Base-by-base conservation (phyloP, 768 basidiomycete species). In the Tricholomella constricta region DNA sequence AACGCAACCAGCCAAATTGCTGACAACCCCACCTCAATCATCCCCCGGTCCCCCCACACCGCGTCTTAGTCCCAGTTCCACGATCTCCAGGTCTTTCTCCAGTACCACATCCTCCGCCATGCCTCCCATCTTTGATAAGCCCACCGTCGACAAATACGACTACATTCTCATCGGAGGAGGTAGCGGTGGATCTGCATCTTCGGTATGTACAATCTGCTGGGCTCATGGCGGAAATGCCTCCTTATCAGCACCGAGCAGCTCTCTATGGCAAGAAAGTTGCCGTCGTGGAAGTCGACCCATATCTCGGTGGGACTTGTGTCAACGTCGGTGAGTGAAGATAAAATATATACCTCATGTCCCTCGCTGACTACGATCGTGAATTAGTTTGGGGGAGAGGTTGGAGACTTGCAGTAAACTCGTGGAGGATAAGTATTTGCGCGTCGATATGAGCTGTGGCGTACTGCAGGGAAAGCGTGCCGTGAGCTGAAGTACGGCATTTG, bases 281-380 rank as follows among this genome's bases (percentile, higher is more conserved):
- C 11, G 72, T 98, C 23, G 82, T 98, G 14, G 97, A 99, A 67
- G 78, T 74, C 40, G 82, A 84, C 4, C 80, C 83, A 11, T 65
- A 80, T 35, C 79, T 95, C 3, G 97, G 97, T 27, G 97, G 96
- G 46, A 98, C 96, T 32, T 99, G 97, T 66, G 97, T 99, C 54
- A 98, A 98, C 69, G 96, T 98, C 54, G 95, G 94, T 90, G 61
- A 59, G 89, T 77, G 27, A 38, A n/a, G n/a, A n/a, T n/a, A n/a
- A n/a, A n/a, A n/a, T n/a, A n/a, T n/a, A n/a, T n/a, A n/a, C n/a
- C n/a, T n/a, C n/a, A n/a, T n/a, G n/a, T n/a, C n/a, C n/a, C n/a
- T n/a, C n/a, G n/a, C n/a, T n/a, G n/a, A n/a, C n/a, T n/a, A n/a
- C n/a, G n/a, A n/a, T n/a, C n/a, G n/a, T n/a, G n/a, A n/a, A n/a